Percentiles rank a stretch among this genome's conserved stretches.
Conservation (phyloP, 2,329 filamentous ascomycete genomes). For the Metarhizium humberi region DNA sequence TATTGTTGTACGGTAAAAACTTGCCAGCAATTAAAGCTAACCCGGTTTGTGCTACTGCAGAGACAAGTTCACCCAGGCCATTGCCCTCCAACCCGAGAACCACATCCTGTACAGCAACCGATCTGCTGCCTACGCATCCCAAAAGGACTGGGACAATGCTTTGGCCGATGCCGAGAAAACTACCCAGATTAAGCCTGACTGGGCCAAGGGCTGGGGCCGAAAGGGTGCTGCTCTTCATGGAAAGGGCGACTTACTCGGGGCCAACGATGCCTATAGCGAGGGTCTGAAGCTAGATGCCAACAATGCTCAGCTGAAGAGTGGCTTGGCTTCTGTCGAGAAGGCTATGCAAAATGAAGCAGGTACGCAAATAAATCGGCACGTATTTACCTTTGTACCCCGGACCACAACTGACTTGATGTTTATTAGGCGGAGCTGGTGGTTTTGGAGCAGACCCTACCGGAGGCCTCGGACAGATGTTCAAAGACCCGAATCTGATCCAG, state of each 20-base stretch:
- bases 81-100: slow-evolving; percentile 77
- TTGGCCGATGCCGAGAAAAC: slow-evolving; percentile 88
- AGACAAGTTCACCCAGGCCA: slow-evolving; percentile 90
- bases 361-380: slow-evolving; percentile 7
- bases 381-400: background rate
- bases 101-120: slow-evolving; percentile 98
- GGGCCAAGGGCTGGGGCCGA: slow-evolving; percentile 92
- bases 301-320: slow-evolving; percentile 89
- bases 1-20: background rate
- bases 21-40: background rate
- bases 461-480: slow-evolving; percentile 88
- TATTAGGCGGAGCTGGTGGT: slow-evolving; percentile 14
- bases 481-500: slow-evolving; percentile 77
- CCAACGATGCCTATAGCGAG: slow-evolving; percentile 84
- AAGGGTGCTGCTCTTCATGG: slow-evolving; percentile 91
- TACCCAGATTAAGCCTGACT: slow-evolving; percentile 91
- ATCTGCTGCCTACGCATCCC: slow-evolving; percentile 78
- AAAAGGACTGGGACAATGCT: slow-evolving; percentile 78
- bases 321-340: slow-evolving; percentile 74
- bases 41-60: slow-evolving; percentile 33
- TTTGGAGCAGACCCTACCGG: slow-evolving; percentile 54
- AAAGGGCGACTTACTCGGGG: slow-evolving; percentile 72
- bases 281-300: slow-evolving; percentile 87
- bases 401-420: slow-evolving; percentile 5
- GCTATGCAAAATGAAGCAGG: slow-evolving; percentile 60